Percentiles rank a stretch among this genome's conserved stretches.
Evolutionary conservation across 441 rosid genomes (phyloP).

Genomic region (Mallotus japonicus): DNA sequence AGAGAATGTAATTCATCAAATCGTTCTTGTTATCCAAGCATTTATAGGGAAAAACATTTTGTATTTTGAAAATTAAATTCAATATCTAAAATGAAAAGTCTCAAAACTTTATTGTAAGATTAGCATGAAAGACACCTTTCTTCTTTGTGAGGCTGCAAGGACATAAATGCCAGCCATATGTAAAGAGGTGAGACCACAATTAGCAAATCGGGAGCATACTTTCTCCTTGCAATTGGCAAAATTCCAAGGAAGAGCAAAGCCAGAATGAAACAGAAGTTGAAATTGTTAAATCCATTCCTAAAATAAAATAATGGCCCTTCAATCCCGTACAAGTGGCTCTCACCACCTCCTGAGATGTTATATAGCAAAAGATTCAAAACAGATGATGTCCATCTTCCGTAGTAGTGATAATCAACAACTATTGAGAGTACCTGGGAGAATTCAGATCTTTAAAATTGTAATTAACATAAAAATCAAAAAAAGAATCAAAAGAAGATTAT

Average conservation of each 20-base stretch:
- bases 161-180: conserved; percentile 91
- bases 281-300: conserved; percentile 88
- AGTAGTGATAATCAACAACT: conserved; percentile 63
- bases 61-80: neutral
- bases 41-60: neutral
- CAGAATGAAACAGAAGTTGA: conserved; percentile 80
- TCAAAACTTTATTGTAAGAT: neutral
- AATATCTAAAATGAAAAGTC: neutral
- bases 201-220: conserved; percentile 65
- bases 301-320: conserved; percentile 72
- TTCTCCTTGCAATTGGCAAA: conserved; percentile 62
- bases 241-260: conserved; percentile 67
- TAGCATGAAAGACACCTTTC: conserved; percentile 58
- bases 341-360: conserved; percentile 94
- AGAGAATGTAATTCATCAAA: neutral
- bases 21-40: neutral
- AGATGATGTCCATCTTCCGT: conserved; percentile 81
- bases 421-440: conserved; percentile 68
- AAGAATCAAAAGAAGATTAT: neutral
- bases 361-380: conserved; percentile 73
- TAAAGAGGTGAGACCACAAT: conserved; percentile 79
- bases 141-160: conserved; percentile 95
- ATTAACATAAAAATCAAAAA: conserved; percentile 7
- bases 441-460: conserved; percentile 13
- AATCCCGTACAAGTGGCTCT: conserved; percentile 90